Conservation (phyloP, 192 early-diverging fungal species). For the Coemansia sp. region DNA sequence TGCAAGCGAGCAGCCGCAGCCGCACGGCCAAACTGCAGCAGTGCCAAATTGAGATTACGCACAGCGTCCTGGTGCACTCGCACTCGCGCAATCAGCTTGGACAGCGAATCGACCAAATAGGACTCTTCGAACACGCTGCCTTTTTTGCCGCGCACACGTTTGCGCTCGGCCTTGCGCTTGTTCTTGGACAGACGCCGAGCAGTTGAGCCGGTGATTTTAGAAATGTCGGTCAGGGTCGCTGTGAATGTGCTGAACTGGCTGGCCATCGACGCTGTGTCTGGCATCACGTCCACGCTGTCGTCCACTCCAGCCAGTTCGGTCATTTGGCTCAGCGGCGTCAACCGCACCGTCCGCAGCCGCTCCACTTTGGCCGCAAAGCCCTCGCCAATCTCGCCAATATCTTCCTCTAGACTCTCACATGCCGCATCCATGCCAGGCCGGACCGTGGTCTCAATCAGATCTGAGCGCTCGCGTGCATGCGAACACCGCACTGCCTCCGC, state of each 20-base stretch:
- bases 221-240: constrained; percentile 59
- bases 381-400: constrained; percentile 39
- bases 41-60: constrained; percentile 53
- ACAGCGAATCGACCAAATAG: constrained; percentile 72
- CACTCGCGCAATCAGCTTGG: constrained; percentile 30
- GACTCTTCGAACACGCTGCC: constrained; percentile 90
- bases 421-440: constrained; percentile 57
- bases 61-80: constrained; percentile 54
- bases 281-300: constrained; percentile 92
- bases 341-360: constrained; percentile 37
- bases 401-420: constrained; percentile 15
- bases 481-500: constrained; percentile 70
- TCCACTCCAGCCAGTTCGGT: constrained; percentile 19
- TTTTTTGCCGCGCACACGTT: constrained; percentile 83
- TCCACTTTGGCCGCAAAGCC: constrained; percentile 17
- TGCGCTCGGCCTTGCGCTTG: constrained; percentile 71
- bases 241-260: constrained; percentile 84
- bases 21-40: constrained; percentile 54
- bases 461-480: constrained; percentile 58
- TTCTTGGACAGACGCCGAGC: constrained; percentile 55
- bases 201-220: constrained; percentile 62
- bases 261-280: constrained; percentile 93
- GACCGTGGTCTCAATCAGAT: constrained; percentile 77
- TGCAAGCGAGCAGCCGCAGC: constrained; percentile 57
- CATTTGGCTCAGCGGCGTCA: constrained; percentile 24